Evolutionary conservation across 768 basidiomycete genomes (phyloP).

Genomic region (Amanita subjunquillea): DNA sequence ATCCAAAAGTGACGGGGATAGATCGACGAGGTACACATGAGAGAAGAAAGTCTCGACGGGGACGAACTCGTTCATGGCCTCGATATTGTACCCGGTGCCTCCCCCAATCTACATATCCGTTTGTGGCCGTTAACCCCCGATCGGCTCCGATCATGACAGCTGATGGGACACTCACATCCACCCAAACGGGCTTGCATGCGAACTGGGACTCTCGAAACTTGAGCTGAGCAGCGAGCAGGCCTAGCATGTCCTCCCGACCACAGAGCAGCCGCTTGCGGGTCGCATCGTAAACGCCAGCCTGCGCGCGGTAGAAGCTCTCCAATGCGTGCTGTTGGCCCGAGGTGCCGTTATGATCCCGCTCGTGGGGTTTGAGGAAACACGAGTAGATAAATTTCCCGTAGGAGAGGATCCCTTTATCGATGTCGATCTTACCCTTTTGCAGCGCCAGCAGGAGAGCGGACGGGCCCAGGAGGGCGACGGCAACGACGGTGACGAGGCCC

Average conservation of each 20-base stretch:
- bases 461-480: too few species aligned
- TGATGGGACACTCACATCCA: not conserved
- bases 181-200: not conserved
- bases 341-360: not conserved
- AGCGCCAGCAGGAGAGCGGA: too few species aligned
- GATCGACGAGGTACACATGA: slow-evolving; percentile 55
- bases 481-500: too few species aligned
- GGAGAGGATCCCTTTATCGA: not conserved
- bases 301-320: too few species aligned
- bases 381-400: not conserved
- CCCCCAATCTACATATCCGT: not conserved
- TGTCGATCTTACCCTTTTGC: not conserved
- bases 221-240: not conserved
- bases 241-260: not conserved
- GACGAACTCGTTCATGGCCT: slow-evolving; percentile 56
- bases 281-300: not conserved
- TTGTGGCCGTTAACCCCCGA: not conserved
- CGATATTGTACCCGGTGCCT: slow-evolving; percentile 39
- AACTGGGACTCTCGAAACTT: not conserved
- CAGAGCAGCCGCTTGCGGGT: not conserved
- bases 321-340: too few species aligned
- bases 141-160: not conserved
- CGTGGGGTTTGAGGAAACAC: not conserved
- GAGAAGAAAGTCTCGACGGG: slow-evolving; percentile 52
- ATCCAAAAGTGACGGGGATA: slow-evolving; percentile 62